Evolutionary conservation across 352 stramenopile genomes (phyloP).

Genomic region (Globisporangium echinulatum): DNA sequence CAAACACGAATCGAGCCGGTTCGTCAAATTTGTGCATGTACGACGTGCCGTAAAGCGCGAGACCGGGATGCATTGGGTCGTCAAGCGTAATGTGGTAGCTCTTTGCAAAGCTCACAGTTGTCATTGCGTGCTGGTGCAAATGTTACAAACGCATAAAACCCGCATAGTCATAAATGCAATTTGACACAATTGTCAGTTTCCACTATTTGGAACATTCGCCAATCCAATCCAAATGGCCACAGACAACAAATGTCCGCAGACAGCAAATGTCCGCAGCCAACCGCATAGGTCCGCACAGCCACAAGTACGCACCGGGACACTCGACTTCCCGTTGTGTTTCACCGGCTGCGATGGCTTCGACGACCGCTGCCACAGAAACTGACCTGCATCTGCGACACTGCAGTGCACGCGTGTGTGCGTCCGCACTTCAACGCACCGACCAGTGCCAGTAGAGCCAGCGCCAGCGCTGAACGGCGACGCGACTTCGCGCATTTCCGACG

Average conservation of each 20-base stretch:
- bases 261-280: no score
- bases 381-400: conserved; percentile 6
- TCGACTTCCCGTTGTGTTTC: background rate
- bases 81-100: conserved; percentile 3
- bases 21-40: conserved; percentile 12
- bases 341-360: background rate
- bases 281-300: no score
- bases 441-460: no score
- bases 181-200: no score
- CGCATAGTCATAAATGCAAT: no score
- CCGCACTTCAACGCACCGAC: conserved; percentile 5
- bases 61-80: background rate
- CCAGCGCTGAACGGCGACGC: background rate
- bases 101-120: conserved; percentile 2
- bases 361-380: conserved; percentile 3
- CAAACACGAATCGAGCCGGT: background rate
- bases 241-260: no score
- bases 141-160: background rate
- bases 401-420: conserved; percentile 1
- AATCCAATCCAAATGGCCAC: no score
- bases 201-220: no score
- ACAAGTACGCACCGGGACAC: background rate
- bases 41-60: conserved; percentile 6
- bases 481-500: background rate
- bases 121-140: background rate